Evolutionary conservation across 345 rosid species (phyloP).

Genomic region (Gossypium ekmanianum): DNA sequence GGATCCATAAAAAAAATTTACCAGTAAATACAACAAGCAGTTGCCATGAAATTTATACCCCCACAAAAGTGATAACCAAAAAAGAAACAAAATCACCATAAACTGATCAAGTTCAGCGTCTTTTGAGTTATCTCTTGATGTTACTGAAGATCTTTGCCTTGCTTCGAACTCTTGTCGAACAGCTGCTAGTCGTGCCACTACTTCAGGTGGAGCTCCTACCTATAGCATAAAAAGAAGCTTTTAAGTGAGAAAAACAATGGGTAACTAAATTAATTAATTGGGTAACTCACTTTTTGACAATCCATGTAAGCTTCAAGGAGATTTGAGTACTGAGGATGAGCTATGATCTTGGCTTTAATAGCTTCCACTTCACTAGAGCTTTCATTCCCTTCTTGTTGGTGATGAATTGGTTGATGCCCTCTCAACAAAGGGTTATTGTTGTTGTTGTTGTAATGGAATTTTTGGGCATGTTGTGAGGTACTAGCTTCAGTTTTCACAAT

Average conservation of each 20-base stretch:
- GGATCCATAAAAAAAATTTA: constrained; percentile 1
- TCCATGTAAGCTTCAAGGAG: constrained; percentile 92
- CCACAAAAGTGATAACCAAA: background rate
- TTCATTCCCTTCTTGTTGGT: constrained; percentile 45
- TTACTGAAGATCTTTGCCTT: constrained; percentile 45
- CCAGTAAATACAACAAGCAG: background rate
- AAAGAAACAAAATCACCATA: constrained; percentile 53
- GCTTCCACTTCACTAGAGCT: constrained; percentile 56
- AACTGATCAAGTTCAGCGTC: constrained; percentile 98
- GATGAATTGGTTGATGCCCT: constrained; percentile 40
- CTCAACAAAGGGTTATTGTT: constrained; percentile 40
- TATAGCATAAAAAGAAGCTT: constrained; percentile 17
- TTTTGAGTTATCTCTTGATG: constrained; percentile 43
- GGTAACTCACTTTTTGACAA: constrained; percentile 74
- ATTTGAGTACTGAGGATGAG: constrained; percentile 88
- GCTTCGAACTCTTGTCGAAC: constrained; percentile 77
- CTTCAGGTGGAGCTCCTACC: constrained; percentile 98
- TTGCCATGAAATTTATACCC: background rate
- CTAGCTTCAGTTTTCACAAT: constrained; percentile 74
- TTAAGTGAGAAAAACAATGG: background rate
- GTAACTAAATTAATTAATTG: background rate
- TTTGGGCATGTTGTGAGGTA: constrained; percentile 40
- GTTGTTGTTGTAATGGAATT: constrained; percentile 35
- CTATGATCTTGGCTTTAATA: constrained; percentile 86
- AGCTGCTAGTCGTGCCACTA: constrained; percentile 60